Percentiles rank a stretch among this genome's conserved stretches.
phyloP scores from a whole-genome alignment of 768 basidiomycete species.

The Lactarius deliciosus region DNA sequence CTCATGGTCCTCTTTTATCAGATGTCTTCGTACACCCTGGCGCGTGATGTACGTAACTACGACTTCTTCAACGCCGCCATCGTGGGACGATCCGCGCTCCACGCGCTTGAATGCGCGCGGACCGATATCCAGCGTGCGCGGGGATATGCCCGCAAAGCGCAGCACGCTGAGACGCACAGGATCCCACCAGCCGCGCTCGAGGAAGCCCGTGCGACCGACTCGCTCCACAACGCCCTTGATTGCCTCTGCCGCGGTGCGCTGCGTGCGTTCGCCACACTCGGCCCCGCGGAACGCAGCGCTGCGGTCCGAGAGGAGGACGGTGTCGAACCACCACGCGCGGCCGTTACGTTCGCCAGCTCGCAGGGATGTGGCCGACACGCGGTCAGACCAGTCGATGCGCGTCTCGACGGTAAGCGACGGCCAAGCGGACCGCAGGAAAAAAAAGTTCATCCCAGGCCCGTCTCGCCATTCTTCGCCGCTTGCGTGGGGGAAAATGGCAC shows the following conservation, averaged over 20 bases:
- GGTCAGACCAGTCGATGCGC: slow-evolving; percentile 69
- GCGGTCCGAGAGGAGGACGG: slow-evolving; percentile 68
- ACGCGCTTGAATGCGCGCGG: slow-evolving; percentile 27
- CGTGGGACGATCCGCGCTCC: slow-evolving; percentile 5
- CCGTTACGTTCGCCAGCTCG: slow-evolving; percentile 24
- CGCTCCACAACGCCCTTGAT: slow-evolving; percentile 41
- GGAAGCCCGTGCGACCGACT: slow-evolving; percentile 41
- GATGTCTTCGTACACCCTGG: slow-evolving; percentile 55
- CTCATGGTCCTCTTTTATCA: slow-evolving; percentile 56
- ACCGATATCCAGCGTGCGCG: slow-evolving; percentile 36
- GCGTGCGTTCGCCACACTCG: slow-evolving; percentile 60
- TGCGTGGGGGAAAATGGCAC: slow-evolving; percentile 70
- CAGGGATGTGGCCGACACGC: slow-evolving; percentile 38
- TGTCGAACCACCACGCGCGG: slow-evolving; percentile 68
- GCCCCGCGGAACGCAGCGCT: slow-evolving; percentile 72
- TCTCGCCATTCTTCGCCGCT: slow-evolving; percentile 70
- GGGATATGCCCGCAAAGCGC: slow-evolving; percentile 58
- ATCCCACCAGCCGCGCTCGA: slow-evolving; percentile 71
- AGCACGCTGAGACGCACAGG: slow-evolving; percentile 65
- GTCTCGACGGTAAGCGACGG: slow-evolving; percentile 70
- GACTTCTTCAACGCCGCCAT: slow-evolving; percentile 40
- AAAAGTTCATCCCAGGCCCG: slow-evolving; percentile 70
- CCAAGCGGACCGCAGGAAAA: slow-evolving; percentile 72
- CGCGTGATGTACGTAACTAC: slow-evolving; percentile 75
- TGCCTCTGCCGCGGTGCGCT: slow-evolving; percentile 72